Percentiles rank a stretch among this genome's conserved stretches.
These are phyloP conservation scores for Diaporthe australafricana DNA, from an alignment of 2,329 filamentous ascomycete genomes.

Conservation along the genomic window DNA sequence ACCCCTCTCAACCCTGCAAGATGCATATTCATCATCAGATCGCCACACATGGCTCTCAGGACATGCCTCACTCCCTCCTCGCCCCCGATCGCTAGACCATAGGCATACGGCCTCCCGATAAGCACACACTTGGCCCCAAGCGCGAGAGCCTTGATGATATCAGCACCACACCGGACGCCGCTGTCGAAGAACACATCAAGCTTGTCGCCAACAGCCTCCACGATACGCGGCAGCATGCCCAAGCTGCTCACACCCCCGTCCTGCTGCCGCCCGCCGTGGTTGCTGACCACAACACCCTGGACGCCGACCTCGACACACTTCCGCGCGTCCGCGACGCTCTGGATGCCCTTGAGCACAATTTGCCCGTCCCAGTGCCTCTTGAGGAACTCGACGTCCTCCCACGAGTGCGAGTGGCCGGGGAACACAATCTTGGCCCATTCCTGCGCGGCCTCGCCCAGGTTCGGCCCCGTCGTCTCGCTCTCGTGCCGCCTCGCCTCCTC, in stretches of 20 bases:
- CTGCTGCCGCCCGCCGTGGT: constrained; percentile 69
- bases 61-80: constrained; percentile 36
- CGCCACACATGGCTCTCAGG: constrained; percentile 33
- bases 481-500: constrained; percentile 53
- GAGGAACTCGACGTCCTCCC: constrained; percentile 75
- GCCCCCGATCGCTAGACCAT: constrained; percentile 33
- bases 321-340: constrained; percentile 72
- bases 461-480: constrained; percentile 60
- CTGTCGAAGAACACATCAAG: constrained; percentile 75
- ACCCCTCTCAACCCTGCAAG: constrained; percentile 27
- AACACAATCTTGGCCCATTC: constrained; percentile 66
- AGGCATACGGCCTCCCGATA: constrained; percentile 59
- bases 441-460: constrained; percentile 65
- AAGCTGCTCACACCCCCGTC: constrained; percentile 34
- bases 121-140: constrained; percentile 74
- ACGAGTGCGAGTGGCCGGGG: constrained; percentile 68
- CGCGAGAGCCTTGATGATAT: constrained; percentile 75
- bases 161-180: constrained; percentile 72
- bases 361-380: constrained; percentile 67
- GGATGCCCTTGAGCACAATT: constrained; percentile 77
- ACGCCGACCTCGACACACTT: constrained; percentile 69
- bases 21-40: constrained; percentile 35
- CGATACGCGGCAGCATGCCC: constrained; percentile 23
- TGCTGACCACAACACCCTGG: constrained; percentile 76
- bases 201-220: constrained; percentile 66